A percentile compares a stretch with the other conserved stretches of the same genome.
These are phyloP conservation scores for Coemansia sp. DNA, from an alignment of 192 early-diverging fungal species.

Conservation along the genomic window DNA sequence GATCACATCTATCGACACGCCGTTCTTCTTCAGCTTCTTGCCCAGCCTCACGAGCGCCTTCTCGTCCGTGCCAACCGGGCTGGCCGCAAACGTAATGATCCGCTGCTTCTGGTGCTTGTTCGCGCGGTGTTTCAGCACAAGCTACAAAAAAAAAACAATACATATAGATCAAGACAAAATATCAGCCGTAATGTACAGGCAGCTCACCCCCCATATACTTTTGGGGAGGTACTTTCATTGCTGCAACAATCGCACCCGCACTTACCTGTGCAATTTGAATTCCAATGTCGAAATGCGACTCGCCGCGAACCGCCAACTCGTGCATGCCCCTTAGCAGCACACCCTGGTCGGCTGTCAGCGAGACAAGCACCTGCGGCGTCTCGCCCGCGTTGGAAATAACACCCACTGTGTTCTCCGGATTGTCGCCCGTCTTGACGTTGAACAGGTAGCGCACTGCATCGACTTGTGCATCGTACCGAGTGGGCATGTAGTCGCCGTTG, in stretches of 20 bases:
- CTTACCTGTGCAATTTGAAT: conserved; percentile 93
- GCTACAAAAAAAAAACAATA: conserved; percentile 28
- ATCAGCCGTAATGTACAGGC: too few relatives aligned
- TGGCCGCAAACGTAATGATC: conserved; percentile 92
- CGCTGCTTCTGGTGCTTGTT: conserved; percentile 95
- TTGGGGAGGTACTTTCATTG: too few relatives aligned
- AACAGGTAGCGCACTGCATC: conserved; percentile 93
- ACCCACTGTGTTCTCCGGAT: conserved; percentile 96
- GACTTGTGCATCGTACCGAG: conserved; percentile 88
- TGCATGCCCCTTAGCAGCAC: conserved; percentile 88
- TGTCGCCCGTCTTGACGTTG: conserved; percentile 82
- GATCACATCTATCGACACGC: conserved; percentile 89
- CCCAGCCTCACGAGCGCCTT: conserved; percentile 82
- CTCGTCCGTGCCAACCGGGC: conserved; percentile 82
- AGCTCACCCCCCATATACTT: too few relatives aligned
- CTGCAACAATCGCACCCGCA: too few relatives aligned
- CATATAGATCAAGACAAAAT: too few relatives aligned
- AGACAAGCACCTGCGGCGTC: conserved; percentile 91
- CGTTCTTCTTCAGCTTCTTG: conserved; percentile 99
- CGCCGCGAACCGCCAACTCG: conserved; percentile 70
- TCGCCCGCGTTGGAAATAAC: conserved; percentile 95
- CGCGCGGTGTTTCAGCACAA: conserved; percentile 95
- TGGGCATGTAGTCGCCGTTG: conserved; percentile 97
- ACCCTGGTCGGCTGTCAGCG: conserved; percentile 85
- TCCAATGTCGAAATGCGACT: conserved; percentile 73